Evolutionary conservation across 768 basidiomycete genomes (phyloP), one percentile per base, ranked within the genome.

Genomic region (Psilocybe cubensis): DNA sequence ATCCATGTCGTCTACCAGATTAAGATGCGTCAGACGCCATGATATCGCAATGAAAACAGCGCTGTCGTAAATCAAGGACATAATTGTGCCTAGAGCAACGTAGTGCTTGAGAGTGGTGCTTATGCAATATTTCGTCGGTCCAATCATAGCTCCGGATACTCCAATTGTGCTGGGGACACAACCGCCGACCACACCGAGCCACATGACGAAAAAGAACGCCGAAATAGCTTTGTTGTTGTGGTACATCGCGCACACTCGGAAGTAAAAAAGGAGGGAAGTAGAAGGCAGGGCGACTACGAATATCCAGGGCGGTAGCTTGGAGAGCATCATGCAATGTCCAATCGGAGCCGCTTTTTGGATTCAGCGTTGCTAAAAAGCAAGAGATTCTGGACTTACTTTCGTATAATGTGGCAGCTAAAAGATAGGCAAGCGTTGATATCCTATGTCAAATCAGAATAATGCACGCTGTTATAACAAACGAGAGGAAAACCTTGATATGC

Each of bases 11-110:
- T 43, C 41, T 4, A n/a, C 40, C 28, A 25, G 23, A 9, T 17
- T 25, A 31, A 18, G 14, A 12, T 10, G 20, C 17, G 33, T 20
- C 17, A 53, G 27, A 9, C 23, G 40, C 52, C 54, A 69, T 7
- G 73, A 70, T 11, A 72, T 71, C 11, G 70, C 63, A 31, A 70
- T 23, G 54, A 71, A 70, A 8, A 71, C 64, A 25, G 54, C 31
- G 1, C 68, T 72, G 46, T 73, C 74, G 23, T 67, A 55, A 11
- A 70, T 33, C 1, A 66, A 47, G 0, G 53, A 43, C 2, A 54
- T 42, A 20, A 70, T 60, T 0, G 58, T 59, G 3, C 60, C 53
- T 12, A 60, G 44, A 1, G 45, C 56, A 2, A 53, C 46, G 33
- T 59, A 68, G 10, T 52, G 6, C 14, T 63, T 35, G 11, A 63